Evolutionary conservation across 345 rosid species (phyloP).

Genomic region (Eucalyptus erythrocorys): DNA sequence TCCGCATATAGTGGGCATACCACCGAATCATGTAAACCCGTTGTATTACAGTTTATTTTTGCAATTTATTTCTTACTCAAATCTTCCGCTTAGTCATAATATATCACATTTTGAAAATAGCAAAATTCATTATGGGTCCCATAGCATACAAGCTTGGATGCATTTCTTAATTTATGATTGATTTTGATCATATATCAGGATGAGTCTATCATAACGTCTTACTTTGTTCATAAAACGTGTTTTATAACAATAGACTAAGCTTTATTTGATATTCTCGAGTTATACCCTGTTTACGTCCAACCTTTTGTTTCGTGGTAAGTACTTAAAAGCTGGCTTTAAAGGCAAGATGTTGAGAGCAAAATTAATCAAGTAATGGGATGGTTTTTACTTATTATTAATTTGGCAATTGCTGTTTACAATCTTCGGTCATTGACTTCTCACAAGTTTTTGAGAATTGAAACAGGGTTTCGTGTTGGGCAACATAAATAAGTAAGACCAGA

Average conservation of each 20-base stretch:
- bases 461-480: neutral
- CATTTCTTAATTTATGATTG: neutral
- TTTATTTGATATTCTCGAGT: too few relatives aligned
- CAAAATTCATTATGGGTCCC: neutral
- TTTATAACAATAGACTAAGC: neutral
- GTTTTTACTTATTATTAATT: neutral
- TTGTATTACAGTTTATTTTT: neutral
- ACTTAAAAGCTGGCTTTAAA: too few relatives aligned
- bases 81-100: neutral
- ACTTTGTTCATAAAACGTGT: neutral
- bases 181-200: neutral
- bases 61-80: neutral
- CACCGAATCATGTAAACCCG: rapidly evolving
- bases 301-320: neutral
- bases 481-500: neutral
- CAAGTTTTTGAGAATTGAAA: too few relatives aligned
- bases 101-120: neutral
- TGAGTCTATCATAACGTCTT: neutral
- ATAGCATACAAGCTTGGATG: neutral
- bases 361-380: neutral
- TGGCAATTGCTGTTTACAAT: neutral
- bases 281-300: too few relatives aligned
- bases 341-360: neutral
- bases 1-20: neutral
- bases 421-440: neutral